Base-by-base conservation (phyloP, 208 protist species). In the Crithidia expoeki region DNA sequence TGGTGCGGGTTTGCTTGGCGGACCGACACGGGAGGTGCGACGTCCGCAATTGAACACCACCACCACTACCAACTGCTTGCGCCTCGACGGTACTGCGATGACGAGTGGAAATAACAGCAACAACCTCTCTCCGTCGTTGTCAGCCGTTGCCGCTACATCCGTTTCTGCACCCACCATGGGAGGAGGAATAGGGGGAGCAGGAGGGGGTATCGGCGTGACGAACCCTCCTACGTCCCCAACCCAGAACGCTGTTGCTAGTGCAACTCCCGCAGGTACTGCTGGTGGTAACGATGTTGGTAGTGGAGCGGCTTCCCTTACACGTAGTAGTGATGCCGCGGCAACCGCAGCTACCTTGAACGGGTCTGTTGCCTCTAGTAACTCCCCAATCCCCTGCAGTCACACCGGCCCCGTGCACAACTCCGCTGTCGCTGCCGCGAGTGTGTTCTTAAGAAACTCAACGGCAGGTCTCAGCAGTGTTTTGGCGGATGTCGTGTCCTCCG, bases 1-100 rank as follows among this genome's bases (percentile, higher is more conserved):
- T 7, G 56, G 66, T 23, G 32, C 76, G 5, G 61, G 80, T 0
- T 68, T 69, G 7, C 53, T 68, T n/a, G 67, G 68, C 23, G 47
- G 72, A 5, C 23, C 65, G 11, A 23, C 51, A n/a, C 59, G 56
- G 4, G 61, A 64, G 12, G 50, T 76, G 51, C 56, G 34, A 33
- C 63, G 65, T 11, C 65, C 53, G 14, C 57, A 62, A 38, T 38
- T 59, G 53, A 59, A 17, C 19, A 16, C 19, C 5, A 21, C 30
- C 6, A 25, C 5, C 32, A 42, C 36, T 12, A 42, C 12, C 12
- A 6, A 42, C 6, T 42, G 10, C 10, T 42, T 42, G 6, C 10
- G 36, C 12, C 36, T 12, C n/a, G 38, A 44, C 10, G 38, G 38
- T 44, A 14, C 38, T 7, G 38, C 10, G 38, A 14, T 44, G 38